Base-by-base conservation (phyloP, 306 rosid species). In the Fragaria iinumae region DNA sequence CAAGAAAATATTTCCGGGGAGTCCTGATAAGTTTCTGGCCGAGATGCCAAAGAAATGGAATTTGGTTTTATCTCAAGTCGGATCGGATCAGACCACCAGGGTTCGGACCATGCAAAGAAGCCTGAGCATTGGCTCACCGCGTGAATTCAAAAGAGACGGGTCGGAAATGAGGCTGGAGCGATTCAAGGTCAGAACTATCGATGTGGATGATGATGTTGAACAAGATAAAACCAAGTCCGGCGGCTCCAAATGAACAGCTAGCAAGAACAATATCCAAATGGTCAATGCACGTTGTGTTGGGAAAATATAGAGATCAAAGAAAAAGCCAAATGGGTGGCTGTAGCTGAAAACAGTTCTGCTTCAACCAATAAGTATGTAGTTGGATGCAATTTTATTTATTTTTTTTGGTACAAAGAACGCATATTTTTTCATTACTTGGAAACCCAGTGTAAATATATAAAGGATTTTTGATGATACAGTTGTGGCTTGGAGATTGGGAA, bases 101-200 rank as follows among this genome's bases (percentile, higher is more conserved):
- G 62, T 5, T 23, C 32, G 41, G 38, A 73, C 86, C 4, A 4
- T 80, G 80, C 81, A 87, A 39, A 71, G 91, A 78, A 87, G 86
- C 68, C 55, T 74, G 71, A 87, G 91, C 71, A 39, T 56, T 8
- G 87, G 89, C 11, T 83, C 91, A 0, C 60, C 72, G 32, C 69
- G 76, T 16, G 74, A 44, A 8, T 29, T 65, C 13, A 38, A 57
- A 21, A 32, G 39, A 8, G 25, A 7, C 17, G 78, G 63, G 1
- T 34, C 77, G 11, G n/a, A 53, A 3, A 60, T 84, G 67, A 81
- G 53, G 77, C 74, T 78, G 17, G 80, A 76, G 45, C 59, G 87
- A 79, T 78, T 87, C 67, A 87, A 82, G 84, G 77, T 83, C 50
- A 27, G 71, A 32, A 73, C 74, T 23, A 67, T 85, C 25, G 13